Base-by-base conservation (phyloP, 129 eudicot species). In the Flaveria brownii region DNA sequence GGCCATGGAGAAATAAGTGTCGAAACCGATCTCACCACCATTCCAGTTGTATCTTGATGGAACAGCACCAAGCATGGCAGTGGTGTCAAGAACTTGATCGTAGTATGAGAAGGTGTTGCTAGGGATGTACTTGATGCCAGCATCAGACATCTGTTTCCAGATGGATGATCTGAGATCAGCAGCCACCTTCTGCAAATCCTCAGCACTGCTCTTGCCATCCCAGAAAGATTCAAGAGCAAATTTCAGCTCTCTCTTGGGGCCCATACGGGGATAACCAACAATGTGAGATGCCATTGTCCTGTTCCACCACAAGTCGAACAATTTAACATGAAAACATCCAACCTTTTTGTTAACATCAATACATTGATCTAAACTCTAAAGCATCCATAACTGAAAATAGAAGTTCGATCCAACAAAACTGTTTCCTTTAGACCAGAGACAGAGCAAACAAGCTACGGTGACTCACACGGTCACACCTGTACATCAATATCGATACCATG, bases 211-310 rank as follows among this genome's bases (percentile, higher is more conserved):
- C 93, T 94, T 94, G n/a, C 91, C 91, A 91, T 94, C 98, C 98
- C 98, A 94, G 86, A 94, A 94, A 0, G 98, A 94, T 72, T 94
- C 98, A 46, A 94, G 85, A 78, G 98, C 98, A 73, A 94, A 94
- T 80, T 94, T 94, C 74, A 94, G 87, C 90, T 94, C 98, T 87
- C 98, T 94, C 86, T 94, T 94, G 52, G 98, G 97, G 49, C 98
- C 98, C 98, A 93, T 91, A 67, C 97, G 98, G 73, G 98, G 98
- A 67, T 91, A 93, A 76, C 98, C 98, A 68, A 93, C 97, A 68
- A 93, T 87, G 85, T 93, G 98, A 49, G 98, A 93, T 12, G 98
- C 97, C 98, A 93, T 93, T 85, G 71, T 55, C 61, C 61, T 55
- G 61, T 55, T 55, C 4, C 61, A 17, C 3, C 61, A 55, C 26